phyloP scores from a whole-genome alignment of 2,329 filamentous ascomycete species.

The Pseudocercospora pini-densiflorae region DNA sequence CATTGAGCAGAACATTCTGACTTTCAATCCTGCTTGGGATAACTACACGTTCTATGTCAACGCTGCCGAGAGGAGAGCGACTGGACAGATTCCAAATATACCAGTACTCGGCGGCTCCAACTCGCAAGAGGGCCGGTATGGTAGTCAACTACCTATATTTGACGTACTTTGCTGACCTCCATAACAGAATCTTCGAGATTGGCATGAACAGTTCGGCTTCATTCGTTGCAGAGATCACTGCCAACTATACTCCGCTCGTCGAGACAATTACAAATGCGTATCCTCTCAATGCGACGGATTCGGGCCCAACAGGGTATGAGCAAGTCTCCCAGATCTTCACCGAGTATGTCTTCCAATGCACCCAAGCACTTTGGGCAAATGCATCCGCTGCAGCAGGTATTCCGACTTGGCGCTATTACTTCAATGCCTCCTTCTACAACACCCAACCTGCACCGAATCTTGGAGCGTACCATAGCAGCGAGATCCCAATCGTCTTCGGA shows the following conservation, averaged over 20 bases:
- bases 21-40: constrained; percentile 40
- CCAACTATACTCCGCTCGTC: constrained; percentile 29
- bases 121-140: constrained; percentile 41
- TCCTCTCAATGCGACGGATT: constrained; percentile 30
- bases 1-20: constrained; percentile 37
- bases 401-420: constrained; percentile 45
- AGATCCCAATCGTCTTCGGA: constrained; percentile 44
- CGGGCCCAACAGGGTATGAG: constrained; percentile 16
- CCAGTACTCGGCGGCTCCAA: constrained; percentile 43
- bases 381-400: constrained; percentile 37
- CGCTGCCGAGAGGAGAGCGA: constrained; percentile 33
- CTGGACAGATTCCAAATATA: constrained; percentile 40
- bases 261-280: constrained; percentile 35
- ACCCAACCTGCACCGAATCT: constrained; percentile 34
- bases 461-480: constrained; percentile 41
- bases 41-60: constrained; percentile 39
- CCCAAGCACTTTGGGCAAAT: constrained; percentile 35
- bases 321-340: constrained; percentile 27
- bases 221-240: constrained; percentile 28
- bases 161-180: neutral
- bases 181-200: constrained; percentile 36
- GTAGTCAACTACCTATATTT: neutral
- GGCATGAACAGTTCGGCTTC: constrained; percentile 33
- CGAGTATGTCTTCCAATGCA: constrained; percentile 34
- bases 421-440: constrained; percentile 43